Evolutionary conservation across 208 protist species (phyloP), one percentile per base, ranked within the genome.

Genomic region (Lotmaria passim): DNA sequence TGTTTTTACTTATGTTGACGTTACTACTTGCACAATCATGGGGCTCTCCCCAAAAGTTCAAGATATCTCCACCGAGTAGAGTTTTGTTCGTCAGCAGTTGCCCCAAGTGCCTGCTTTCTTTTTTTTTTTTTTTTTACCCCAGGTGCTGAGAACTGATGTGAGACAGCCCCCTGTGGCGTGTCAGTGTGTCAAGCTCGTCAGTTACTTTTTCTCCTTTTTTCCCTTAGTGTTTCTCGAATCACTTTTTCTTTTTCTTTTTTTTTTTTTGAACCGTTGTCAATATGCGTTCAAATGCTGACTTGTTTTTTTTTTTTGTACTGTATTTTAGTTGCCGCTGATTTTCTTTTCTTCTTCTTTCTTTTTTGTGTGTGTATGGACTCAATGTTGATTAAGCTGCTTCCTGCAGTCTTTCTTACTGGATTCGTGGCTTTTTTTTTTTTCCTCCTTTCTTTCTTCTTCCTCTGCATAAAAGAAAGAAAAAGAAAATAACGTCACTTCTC

Each of bases 281-380:
- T 48, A 19, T 61, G 47, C 24, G n/a, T n/a, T n/a, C n/a, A n/a
- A n/a, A n/a, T n/a, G n/a, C n/a, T n/a, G n/a, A n/a, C n/a, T n/a
- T n/a, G 19, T 60, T 10, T 65, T 60, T 73, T 59, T 38, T 28
- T 67, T 64, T 24, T 74, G 48, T 43, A 58, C 60, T 47, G 46
- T 38, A 56, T 36, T 68, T 61, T 21, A 55, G 19, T 36, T 10
- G 12, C 17, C 17, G 43, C 11, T 21, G 17, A 46, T 41, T 7
- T 62, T 48, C 12, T 34, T 48, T 6, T 34, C 31, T 50, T 50
- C 53, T 51, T 67, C 17, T 31, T 7, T n/a, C 8, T 23, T 3
- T 24, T 17, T 24, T 38, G 11, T 38, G 11, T 56, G 11, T 21
- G 10, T 19, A 33, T 30, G n/a, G 15, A 38, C 30, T 15, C 12